Base-by-base conservation (phyloP, 441 rosid species). In the Dalechampia spathulata region DNA sequence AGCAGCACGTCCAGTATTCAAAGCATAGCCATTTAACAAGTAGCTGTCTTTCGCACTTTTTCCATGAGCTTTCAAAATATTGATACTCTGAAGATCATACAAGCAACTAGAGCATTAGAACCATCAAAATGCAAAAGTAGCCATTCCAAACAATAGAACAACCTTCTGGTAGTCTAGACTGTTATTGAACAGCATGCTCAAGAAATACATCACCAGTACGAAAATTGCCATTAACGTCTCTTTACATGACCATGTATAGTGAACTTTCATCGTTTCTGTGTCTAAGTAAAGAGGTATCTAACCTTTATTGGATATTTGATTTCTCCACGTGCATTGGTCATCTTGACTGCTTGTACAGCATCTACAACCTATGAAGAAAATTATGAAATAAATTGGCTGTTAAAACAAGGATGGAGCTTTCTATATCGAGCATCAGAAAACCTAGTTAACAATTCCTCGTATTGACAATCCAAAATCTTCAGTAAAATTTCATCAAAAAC, bases 291-390 rank as follows among this genome's bases (percentile, higher is more conserved):
- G 60, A 8, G 65, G 62, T 11, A 22, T 65, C 75, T 53, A 62
- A 90, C 98, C 98, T 90, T 94, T 71, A 94, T 87, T 30, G 99
- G 98, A 58, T 94, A 94, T 66, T 65, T 94, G n/a, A 88, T 66
- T 77, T 94, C 99, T 23, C 96, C 96, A 1, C 96, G 76, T 67
- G 64, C 85, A 65, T 86, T 94, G 49, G 86, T 94, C 91, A 88
- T 90, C 77, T 84, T 90, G 30, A 86, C 92, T 20, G 89, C 67
- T 63, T 63, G 90, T 17, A 94, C 96, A 27, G 99, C 92, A 26
- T 87, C 96, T 43, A 90, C 96, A 63, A 83, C 96, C 96, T 94
- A 62, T 16, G 49, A 56, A 58, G 41, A 60, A 27, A 60, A 16
- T 36, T 25, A 50, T 40, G 6, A 5, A 6, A 36, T 47, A 40